Evolutionary conservation across 306 rosid species (phyloP).

Genomic region (Trifolium pratense): DNA sequence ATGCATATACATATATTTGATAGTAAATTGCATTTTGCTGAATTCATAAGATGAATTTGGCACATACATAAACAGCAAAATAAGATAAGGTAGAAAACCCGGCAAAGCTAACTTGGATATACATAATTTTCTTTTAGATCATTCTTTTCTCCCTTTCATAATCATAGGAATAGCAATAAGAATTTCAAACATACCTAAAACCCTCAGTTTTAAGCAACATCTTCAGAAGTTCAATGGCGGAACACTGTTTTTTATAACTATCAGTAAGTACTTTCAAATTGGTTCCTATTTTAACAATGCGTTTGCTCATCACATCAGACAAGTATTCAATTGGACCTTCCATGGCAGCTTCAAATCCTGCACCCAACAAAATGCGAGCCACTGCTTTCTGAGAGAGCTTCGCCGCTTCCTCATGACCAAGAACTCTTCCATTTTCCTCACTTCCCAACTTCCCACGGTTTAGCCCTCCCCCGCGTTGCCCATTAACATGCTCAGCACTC

Average conservation of each 20-base stretch:
- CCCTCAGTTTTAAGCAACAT: slow-evolving; percentile 87
- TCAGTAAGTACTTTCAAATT: slow-evolving; percentile 78
- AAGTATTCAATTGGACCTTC: slow-evolving; percentile 83
- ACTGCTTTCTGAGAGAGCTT: slow-evolving; percentile 70
- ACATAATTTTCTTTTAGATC: background rate
- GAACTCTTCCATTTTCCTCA: slow-evolving; percentile 59
- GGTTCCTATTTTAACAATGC: slow-evolving; percentile 67
- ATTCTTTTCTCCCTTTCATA: background rate
- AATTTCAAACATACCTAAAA: slow-evolving; percentile 63
- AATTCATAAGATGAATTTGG: slow-evolving; percentile 2
- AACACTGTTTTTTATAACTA: slow-evolving; percentile 82
- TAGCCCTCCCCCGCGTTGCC: slow-evolving; percentile 65
- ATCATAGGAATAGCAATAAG: background rate
- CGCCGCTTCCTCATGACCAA: slow-evolving; percentile 69
- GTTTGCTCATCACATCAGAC: slow-evolving; percentile 74
- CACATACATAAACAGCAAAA: background rate
- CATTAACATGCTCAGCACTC: slow-evolving; percentile 65
- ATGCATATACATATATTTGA: slow-evolving; percentile 9
- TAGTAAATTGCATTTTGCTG: background rate
- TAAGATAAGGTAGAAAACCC: background rate
- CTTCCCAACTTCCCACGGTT: slow-evolving; percentile 56
- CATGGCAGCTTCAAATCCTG: slow-evolving; percentile 80
- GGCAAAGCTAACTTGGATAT: background rate
- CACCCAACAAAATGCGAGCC: slow-evolving; percentile 61
- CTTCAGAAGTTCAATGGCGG: slow-evolving; percentile 79